Base-by-base conservation (phyloP, 2,329 filamentous ascomycete species). In the Hymenoscyphus occultus region DNA sequence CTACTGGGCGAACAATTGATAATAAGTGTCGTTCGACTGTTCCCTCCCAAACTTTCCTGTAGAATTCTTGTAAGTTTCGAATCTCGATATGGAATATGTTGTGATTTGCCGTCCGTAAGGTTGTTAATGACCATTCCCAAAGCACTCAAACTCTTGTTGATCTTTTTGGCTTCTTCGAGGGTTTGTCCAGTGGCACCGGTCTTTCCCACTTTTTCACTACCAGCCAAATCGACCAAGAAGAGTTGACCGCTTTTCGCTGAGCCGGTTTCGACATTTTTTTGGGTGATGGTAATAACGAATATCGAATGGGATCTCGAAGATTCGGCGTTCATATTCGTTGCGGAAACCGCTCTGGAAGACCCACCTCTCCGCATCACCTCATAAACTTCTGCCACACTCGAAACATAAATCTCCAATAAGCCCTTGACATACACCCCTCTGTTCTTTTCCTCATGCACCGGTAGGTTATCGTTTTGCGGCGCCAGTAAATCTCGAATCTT, bases 1-100 rank as follows among this genome's bases (percentile, higher is more conserved):
- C 92, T 97, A 80, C 92, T 96, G 1, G 95, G 95, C n/a, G 95
- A 98, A 78, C 93, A 97, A 78, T 98, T 98, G 83, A 99, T 96
- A 74, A 99, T 97, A 67, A 99, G 84, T 0, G 95, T 97, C n/a
- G 95, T 99, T 72, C 94, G 85, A 74, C 94, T 97, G 82, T 99
- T 99, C 82, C 95, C 95, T 80, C 95, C 95, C 59, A 99, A 84
- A 67, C 92, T 96, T 78, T 98, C 95, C 87, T 99, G 95, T 69
- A 99, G 79, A 71, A 99, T 98, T 78, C 95, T 88, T 12, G 95
- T 99, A 74, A 99, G 88, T 79, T 98, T 98, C 58, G 94, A 98
- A 80, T 99, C 95, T 84, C 95, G 90, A 78, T 98, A 99, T 0
- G 95, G 95, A 70, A 99, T 86, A 75, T 98, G 93, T 57, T 90